Percentiles rank a stretch among this genome's conserved stretches.
Conservation (phyloP, 1,284 basidiomycete genomes). For the Leccinum griseonigrum region DNA sequence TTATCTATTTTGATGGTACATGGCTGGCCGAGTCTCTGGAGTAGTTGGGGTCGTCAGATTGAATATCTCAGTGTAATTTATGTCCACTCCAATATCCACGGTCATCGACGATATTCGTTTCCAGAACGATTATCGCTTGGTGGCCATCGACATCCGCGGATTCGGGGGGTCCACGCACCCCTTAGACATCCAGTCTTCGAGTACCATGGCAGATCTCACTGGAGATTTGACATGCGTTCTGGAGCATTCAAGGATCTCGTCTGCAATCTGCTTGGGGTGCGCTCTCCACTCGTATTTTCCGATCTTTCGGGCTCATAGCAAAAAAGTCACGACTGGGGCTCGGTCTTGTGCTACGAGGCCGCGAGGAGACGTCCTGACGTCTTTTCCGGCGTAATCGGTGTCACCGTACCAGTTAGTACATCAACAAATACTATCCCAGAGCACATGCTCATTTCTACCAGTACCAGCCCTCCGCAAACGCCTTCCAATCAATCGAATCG, state of each 20-base stretch:
- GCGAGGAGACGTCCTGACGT: constrained; percentile 62
- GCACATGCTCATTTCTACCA: constrained; percentile 21
- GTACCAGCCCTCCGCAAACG: constrained; percentile 52
- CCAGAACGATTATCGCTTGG: constrained; percentile 45
- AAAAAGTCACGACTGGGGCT: constrained; percentile 70
- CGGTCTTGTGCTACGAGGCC: constrained; percentile 62
- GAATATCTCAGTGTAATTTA: constrained; percentile 51
- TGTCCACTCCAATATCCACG: background rate
- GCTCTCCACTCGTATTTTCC: background rate
- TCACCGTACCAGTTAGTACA: constrained; percentile 52
- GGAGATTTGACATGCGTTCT: constrained; percentile 62
- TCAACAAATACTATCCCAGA: background rate
- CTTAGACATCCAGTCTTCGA: constrained; percentile 56
- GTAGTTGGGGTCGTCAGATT: constrained; percentile 68
- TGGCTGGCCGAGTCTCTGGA: constrained; percentile 75
- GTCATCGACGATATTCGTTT: background rate
- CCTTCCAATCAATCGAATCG: constrained; percentile 45
- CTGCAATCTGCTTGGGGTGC: constrained; percentile 62
- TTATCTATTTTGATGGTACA: constrained; percentile 63
- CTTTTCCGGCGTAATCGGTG: constrained; percentile 58
- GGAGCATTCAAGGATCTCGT: constrained; percentile 43
- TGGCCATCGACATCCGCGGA: constrained; percentile 61
- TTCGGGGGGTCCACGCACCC: constrained; percentile 67
- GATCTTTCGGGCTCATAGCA: background rate
- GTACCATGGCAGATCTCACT: constrained; percentile 56